Evolutionary conservation across 805 yeast species (phyloP), one percentile per base, ranked within the genome.

Genomic region (Starmerella gropengiesseri): DNA sequence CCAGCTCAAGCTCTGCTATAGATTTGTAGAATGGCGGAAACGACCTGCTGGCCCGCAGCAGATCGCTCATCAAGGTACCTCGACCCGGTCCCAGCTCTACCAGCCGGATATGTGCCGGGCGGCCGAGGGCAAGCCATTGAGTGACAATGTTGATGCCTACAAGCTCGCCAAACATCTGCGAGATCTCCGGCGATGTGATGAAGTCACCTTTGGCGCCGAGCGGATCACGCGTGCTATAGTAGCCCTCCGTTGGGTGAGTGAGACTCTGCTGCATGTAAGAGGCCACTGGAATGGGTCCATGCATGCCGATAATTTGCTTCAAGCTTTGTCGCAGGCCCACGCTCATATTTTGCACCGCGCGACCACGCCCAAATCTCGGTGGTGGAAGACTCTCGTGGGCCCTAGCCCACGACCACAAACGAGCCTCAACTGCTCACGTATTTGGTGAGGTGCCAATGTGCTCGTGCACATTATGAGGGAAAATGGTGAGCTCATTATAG

Each of bases 11-110:
- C 13, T 60, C 60, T 16, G 52, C 27, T 7, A 62, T 43, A 2
- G 60, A 50, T 2, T 43, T 49, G 41, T 66, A 69, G 23, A 71
- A 67, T 17, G 43, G 51, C 20, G 47, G 40, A 43, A 62, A 58
- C 17, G 48, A 21, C n/a, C 47, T 38, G 11, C 53, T 35, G 2
- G 64, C 58, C 21, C 66, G 46, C 48, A 83, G 56, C 35, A 73
- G 62, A 55, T 84, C 94, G 53, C 64, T 63, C 77, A 81, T 76
- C 50, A 84, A 62, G 0, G 94, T 81, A 1, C 94, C 94, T 51
- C 71, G 68, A 4, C 94, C 94, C 0, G 94, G 94, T 0, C 94
- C 94, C 59, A 82, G 75, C 59, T 84, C 94, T 7, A 81, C 65
- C 9, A 84, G 55, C 40, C 78, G 63, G 20, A 79, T 60, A 11